Percentiles rank a stretch among this genome's conserved stretches.
Conservation (phyloP, 306 rosid species). For the Alnus rubra region DNA sequence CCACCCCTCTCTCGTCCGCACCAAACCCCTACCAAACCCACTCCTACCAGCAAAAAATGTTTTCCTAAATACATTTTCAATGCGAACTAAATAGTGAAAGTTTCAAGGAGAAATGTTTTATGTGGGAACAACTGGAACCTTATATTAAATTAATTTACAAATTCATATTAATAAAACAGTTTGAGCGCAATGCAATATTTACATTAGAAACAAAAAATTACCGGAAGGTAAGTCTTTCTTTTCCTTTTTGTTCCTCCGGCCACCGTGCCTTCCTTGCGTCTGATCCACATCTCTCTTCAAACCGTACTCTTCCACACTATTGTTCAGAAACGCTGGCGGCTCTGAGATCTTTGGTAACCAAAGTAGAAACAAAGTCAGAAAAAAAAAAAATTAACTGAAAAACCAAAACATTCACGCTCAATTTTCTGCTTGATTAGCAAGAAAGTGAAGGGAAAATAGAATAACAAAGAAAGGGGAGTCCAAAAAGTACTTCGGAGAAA, state of each 20-base stretch:
- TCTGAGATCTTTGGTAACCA: conserved; percentile 59
- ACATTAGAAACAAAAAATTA: neutral
- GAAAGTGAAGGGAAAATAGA: neutral
- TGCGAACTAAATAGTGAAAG: too few relatives aligned
- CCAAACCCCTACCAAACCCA: too few relatives aligned
- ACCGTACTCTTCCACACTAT: conserved; percentile 59
- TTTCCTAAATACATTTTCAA: too few relatives aligned
- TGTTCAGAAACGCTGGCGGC: conserved; percentile 84
- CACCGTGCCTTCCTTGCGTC: conserved; percentile 47
- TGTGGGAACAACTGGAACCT: too few relatives aligned
- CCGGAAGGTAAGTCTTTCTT: conserved; percentile 80
- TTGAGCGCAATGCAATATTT: neutral
- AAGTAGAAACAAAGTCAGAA: neutral
- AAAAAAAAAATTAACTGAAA: neutral
- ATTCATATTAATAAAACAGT: too few relatives aligned
- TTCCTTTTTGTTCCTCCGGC: conserved; percentile 59
- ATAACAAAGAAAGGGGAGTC: neutral
- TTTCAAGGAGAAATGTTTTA: too few relatives aligned
- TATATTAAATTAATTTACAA: too few relatives aligned
- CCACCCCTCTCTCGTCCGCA: too few relatives aligned
- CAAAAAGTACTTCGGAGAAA: conserved; percentile 73
- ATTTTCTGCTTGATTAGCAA: neutral
- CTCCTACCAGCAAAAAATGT: too few relatives aligned
- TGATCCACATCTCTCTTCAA: conserved; percentile 47
- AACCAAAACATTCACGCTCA: neutral